phyloP scores from a whole-genome alignment of 352 stramenopile genomes.

The Phytophthora pisi region DNA sequence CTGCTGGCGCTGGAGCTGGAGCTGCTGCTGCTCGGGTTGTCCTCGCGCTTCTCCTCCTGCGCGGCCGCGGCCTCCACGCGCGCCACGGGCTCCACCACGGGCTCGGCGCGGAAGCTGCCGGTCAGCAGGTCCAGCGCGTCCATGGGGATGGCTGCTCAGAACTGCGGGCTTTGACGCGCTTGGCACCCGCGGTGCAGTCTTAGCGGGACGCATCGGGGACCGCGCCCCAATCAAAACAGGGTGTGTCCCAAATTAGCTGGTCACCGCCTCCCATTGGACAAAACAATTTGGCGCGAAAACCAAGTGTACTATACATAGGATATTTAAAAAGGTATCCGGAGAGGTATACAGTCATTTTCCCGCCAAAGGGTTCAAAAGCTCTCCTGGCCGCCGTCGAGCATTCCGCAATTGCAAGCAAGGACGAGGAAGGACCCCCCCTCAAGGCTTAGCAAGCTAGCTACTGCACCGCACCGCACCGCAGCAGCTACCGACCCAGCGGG shows the following conservation, averaged over 20 bases:
- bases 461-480: too few relatives aligned
- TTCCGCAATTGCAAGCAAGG: neutral
- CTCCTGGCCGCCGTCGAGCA: neutral
- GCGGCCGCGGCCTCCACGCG: too few relatives aligned
- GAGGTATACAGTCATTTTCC: neutral
- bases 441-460: too few relatives aligned
- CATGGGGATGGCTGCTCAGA: conserved; percentile 8
- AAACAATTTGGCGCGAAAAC: too few relatives aligned
- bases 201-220: neutral
- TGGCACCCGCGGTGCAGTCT: neutral
- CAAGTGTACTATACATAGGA: too few relatives aligned
- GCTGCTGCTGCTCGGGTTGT: conserved; percentile 12
- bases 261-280: too few relatives aligned
- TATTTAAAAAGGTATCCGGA: too few relatives aligned
- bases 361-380: conserved; percentile 3
- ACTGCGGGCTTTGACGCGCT: neutral
- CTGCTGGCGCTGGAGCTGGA: conserved; percentile 17
- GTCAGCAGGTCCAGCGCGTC: conserved; percentile 31
- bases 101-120: conserved; percentile 6
- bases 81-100: neutral
- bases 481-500: too few relatives aligned
- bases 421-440: too few relatives aligned
- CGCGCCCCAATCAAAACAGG: neutral
- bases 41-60: conserved; percentile 32
- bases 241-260: neutral